Evolutionary conservation across 495 filamentous ascomycete species (phyloP), one percentile per base, ranked within the genome.

Genomic region (Xylaria bambusicola): DNA sequence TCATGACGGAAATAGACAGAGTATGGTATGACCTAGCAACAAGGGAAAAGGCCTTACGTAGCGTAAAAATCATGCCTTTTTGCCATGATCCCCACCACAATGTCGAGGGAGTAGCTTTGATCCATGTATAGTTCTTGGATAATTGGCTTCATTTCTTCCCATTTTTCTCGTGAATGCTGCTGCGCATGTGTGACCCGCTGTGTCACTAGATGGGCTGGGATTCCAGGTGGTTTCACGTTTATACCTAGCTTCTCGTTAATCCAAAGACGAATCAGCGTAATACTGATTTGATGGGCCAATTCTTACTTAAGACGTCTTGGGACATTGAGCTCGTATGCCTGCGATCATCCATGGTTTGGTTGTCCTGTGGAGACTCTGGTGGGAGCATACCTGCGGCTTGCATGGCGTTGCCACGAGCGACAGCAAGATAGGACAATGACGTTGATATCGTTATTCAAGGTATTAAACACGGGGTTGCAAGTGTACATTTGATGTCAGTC

Each of bases 141-240:
- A 26, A 29, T 49, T 5, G 46, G 46, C 46, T 49, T 49, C 26
- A 49, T 49, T 24, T 4, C 23, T 8, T 49, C 46, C 46, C 46
- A 49, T 31, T 49, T 24, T 4, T 49, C 46, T 49, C n/a, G 46
- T 5, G 44, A 7, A 26, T 47, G 17, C 17, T 47, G 44, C 24
- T 47, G 21, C 17, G 44, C 8, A 3, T 47, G 18, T 20, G 21
- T 20, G 23, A 23, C 24, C 5, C 24, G 18, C 44, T 7, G 44
- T 23, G 38, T 6, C 7, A 41, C 38, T 3, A 41, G 7, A 12
- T 41, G 38, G 7, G 17, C 38, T 12, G 38, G 38, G 38, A 41
- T 15, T 3, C 17, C 12, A 15, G 17, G 12, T 10, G 3, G 38
- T 41, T 15, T 41, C 12, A 15, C n/a, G 17, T 15, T 15, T 41